Evolutionary conservation across 2,329 filamentous ascomycete genomes (phyloP), one percentile per base, ranked within the genome.

Genomic region (Aspergillus hortae): DNA sequence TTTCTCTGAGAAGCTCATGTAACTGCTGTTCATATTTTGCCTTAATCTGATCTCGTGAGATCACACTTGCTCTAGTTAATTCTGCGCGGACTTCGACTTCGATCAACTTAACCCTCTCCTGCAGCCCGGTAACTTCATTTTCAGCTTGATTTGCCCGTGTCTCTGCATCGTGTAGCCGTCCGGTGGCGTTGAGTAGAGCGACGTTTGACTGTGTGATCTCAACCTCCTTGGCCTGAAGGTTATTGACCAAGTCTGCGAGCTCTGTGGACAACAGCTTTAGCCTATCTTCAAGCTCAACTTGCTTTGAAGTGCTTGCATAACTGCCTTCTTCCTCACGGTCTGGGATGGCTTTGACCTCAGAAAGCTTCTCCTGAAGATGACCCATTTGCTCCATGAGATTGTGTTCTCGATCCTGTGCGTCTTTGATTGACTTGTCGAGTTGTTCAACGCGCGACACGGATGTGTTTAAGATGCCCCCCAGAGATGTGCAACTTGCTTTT

Each of bases 51-150:
- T 68, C 64, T 40, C 61, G 64, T 6, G 60, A 52, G n/a, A 57
- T 48, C 14, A 60, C 45, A 47, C 63, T 63, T 40, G 68, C 70
- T 56, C 67, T 60, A 17, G 58, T 61, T 50, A 69, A 27, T 53
- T 71, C 66, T 33, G 67, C 61, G 17, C 64, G 61, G 11, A 69
- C 49, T n/a, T 51, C 64, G 14, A 52, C 51, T 42, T 70, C 67
- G 7, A 57, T 56, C 0, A 52, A 35, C 12, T 53, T 46, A 2
- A 60, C 41, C 19, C 65, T 58, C n/a, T 62, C 54, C 30, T 56
- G 51, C 43, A 68, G 44, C 2, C 50, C 48, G 2, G 33, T 30
- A 7, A 58, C 61, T 46, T 72, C 62, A 2, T 36, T 52, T 44
- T 64, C 61, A 4, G 67, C 47, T 5, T 46, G 48, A 1, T 52